Percentiles rank a stretch among this genome's conserved stretches.
Evolutionary conservation across 2,329 filamentous ascomycete species (phyloP).

Genomic region (Berkeleyomyces basicola): DNA sequence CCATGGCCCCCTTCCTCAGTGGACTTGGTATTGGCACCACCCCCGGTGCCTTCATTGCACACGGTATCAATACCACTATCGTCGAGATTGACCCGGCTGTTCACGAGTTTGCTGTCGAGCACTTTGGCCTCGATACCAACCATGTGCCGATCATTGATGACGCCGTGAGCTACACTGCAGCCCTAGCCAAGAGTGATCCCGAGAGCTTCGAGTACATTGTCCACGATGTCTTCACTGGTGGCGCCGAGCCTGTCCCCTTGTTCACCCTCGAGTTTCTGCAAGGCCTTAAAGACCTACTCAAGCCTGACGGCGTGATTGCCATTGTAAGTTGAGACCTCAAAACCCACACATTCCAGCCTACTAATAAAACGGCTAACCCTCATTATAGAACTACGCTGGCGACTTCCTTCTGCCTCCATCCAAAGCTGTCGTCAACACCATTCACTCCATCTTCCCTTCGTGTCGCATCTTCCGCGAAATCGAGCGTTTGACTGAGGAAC

Average conservation of each 20-base stretch:
- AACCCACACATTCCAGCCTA: neutral
- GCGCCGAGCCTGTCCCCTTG: slow-evolving; percentile 72
- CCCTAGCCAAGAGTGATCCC: slow-evolving; percentile 25
- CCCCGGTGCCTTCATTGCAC: slow-evolving; percentile 67
- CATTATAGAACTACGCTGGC: slow-evolving; percentile 72
- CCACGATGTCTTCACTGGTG: slow-evolving; percentile 95
- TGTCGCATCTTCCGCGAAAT: slow-evolving; percentile 84
- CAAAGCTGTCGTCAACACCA: slow-evolving; percentile 65
- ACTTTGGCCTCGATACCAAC: slow-evolving; percentile 64
- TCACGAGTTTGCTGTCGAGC: slow-evolving; percentile 62
- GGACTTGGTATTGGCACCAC: slow-evolving; percentile 88
- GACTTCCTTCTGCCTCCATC: slow-evolving; percentile 66
- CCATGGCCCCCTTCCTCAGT: slow-evolving; percentile 25
- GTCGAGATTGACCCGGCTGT: slow-evolving; percentile 90
- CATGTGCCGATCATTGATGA: slow-evolving; percentile 71
- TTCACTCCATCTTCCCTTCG: slow-evolving; percentile 64
- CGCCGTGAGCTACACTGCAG: slow-evolving; percentile 51
- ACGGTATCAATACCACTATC: slow-evolving; percentile 83
- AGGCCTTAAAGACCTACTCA: slow-evolving; percentile 53
- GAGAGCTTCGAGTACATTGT: slow-evolving; percentile 75
- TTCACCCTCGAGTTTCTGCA: slow-evolving; percentile 77
- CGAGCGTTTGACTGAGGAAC: slow-evolving; percentile 31
- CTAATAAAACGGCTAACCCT: slow-evolving; percentile 13
- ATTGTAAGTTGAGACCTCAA: slow-evolving; percentile 43
- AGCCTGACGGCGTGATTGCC: slow-evolving; percentile 65